Conservation (phyloP, 306 rosid genomes). For the Comarum palustre region DNA sequence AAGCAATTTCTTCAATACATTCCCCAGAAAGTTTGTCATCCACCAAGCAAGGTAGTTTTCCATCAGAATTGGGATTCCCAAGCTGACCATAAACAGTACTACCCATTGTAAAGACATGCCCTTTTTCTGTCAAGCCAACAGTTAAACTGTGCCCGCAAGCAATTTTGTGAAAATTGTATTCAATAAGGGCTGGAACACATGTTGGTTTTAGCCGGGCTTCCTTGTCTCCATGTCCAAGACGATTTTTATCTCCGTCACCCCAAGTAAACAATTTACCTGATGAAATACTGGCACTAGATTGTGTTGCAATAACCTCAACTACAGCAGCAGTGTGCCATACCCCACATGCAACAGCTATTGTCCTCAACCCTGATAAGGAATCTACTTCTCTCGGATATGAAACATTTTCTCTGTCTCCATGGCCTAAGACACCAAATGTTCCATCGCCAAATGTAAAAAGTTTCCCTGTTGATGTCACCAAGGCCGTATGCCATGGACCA, state of each 20-base stretch:
- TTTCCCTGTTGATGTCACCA: conserved; percentile 74
- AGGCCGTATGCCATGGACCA: conserved; percentile 99
- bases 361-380: conserved; percentile 79
- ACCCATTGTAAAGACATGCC: conserved; percentile 87
- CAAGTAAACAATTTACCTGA: conserved; percentile 90
- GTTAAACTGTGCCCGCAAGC: conserved; percentile 97
- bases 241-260: conserved; percentile 99
- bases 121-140: conserved; percentile 80
- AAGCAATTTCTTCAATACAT: conserved; percentile 73
- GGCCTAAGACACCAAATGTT: conserved; percentile 94
- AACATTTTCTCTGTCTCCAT: conserved; percentile 76
- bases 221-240: conserved; percentile 97
- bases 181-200: conserved; percentile 84
- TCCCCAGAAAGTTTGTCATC: conserved; percentile 74
- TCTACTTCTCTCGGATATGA: conserved; percentile 83
- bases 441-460: conserved; percentile 98
- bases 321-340: conserved; percentile 99
- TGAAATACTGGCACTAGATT: conserved; percentile 67
- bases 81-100: conserved; percentile 99
- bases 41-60: conserved; percentile 80
- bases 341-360: conserved; percentile 92
- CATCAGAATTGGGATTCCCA: conserved; percentile 85
- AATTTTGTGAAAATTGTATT: conserved; percentile 77
- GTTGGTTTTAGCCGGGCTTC: conserved; percentile 87
- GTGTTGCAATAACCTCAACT: conserved; percentile 88